phyloP scores from a whole-genome alignment of 169 alveolate genomes.

The Plasmodium gonderi region DNA sequence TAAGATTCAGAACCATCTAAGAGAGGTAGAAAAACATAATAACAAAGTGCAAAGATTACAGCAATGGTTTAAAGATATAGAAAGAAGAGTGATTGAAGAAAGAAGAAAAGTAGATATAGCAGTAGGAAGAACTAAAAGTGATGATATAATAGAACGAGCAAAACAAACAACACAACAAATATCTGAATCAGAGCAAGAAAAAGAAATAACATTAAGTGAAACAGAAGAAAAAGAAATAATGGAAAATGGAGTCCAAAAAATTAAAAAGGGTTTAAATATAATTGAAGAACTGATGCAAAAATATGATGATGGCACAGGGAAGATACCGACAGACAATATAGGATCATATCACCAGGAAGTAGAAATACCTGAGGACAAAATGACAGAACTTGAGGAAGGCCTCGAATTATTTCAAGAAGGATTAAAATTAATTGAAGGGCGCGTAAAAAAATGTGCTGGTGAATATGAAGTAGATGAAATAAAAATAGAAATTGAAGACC shows the following conservation, averaged over 20 bases:
- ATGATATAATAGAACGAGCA: neutral
- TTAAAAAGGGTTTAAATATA: constrained; percentile 9
- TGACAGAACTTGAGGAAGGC: constrained; percentile 26
- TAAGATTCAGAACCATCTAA: neutral
- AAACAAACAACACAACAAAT: neutral
- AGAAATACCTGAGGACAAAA: constrained; percentile 24
- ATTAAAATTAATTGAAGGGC: constrained; percentile 23
- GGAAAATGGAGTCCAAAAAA: constrained; percentile 23
- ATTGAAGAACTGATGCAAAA: constrained; percentile 24
- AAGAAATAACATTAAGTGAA: constrained; percentile 4
- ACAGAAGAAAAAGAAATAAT: constrained; percentile 9
- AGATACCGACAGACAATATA: constrained; percentile 1
- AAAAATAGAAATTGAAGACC: constrained; percentile 24
- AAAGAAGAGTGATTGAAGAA: neutral
- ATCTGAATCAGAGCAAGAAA: neutral
- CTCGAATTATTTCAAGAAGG: constrained; percentile 41
- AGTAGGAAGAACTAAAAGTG: neutral
- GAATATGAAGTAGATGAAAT: constrained; percentile 21
- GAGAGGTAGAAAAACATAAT: constrained; percentile 6
- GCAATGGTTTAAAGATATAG: constrained; percentile 26
- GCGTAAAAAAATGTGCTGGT: neutral
- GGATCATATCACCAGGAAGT: constrained; percentile 24
- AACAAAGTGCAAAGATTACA: neutral
- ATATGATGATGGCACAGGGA: constrained; percentile 13
- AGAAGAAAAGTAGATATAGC: neutral